Conservation (phyloP, 148 eudicot genomes). For the Heliamphora exappendiculata region DNA sequence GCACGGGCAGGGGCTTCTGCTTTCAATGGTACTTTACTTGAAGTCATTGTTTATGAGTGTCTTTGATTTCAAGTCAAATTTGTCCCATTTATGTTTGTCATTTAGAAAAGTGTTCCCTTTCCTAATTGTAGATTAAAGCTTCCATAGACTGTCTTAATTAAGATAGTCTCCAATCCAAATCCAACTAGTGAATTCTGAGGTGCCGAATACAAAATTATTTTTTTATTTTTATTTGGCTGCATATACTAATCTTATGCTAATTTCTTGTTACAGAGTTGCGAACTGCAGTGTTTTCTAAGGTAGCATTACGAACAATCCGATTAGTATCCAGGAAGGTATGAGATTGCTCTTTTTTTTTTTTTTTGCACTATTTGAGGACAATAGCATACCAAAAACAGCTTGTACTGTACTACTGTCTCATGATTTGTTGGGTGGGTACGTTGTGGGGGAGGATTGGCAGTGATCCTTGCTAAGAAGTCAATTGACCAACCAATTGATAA, state of each 20-base stretch:
- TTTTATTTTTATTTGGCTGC: not conserved
- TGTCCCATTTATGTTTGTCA: no score
- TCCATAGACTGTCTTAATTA: not conserved
- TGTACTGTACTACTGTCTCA: not conserved
- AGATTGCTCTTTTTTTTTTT: slow-evolving; percentile 3
- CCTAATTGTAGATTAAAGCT: not conserved
- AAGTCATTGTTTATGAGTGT: slow-evolving; percentile 14
- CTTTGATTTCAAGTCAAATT: not conserved
- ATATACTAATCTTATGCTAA: slow-evolving; percentile 5
- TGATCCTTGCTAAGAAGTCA: not conserved
- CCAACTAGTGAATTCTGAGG: not conserved
- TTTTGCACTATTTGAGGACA: no score
- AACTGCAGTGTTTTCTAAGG: slow-evolving; percentile 95
- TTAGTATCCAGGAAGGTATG: slow-evolving; percentile 80
- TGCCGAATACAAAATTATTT: not conserved
- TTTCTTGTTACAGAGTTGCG: slow-evolving; percentile 58
- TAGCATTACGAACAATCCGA: slow-evolving; percentile 83
- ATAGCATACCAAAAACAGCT: not conserved
- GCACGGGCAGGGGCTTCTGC: slow-evolving; percentile 85
- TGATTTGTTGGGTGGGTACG: no score
- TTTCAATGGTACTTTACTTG: slow-evolving; percentile 65
- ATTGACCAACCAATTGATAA: not conserved
- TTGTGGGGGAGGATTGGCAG: not conserved
- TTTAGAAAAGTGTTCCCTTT: not conserved
- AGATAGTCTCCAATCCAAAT: not conserved